Base-by-base conservation (phyloP, 1,284 basidiomycete species). In the Sporisorium exsertum region DNA sequence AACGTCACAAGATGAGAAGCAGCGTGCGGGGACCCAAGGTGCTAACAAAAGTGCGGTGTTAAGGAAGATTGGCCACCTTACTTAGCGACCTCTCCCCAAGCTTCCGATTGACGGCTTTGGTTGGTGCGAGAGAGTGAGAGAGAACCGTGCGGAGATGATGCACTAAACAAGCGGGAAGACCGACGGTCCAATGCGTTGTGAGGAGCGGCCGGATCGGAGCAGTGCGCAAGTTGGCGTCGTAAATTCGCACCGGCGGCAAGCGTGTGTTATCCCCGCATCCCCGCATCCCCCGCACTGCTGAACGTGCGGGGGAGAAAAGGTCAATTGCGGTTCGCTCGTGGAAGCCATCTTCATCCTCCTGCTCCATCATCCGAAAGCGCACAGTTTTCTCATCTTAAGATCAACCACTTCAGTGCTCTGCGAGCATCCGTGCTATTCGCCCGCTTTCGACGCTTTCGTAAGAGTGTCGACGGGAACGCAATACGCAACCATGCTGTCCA, bases 231-330 rank as follows among this genome's bases (percentile, higher is more conserved):
- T n/a, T 5, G 5, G 35, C 51, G 4, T 43, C 65, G 65, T 68
- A 68, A 68, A 53, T 61, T 26, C 65, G 64, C 64, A 67, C 35
- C 26, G 10, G 53, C 54, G 52, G 32, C 47, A 27, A 22, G 8
- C 27, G 16, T n/a, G 47, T 9, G 15, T 53, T 66, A 66, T 45
- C 53, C 47, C 64, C n/a, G n/a, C n/a, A n/a, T n/a, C n/a, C n/a
- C n/a, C n/a, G n/a, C n/a, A n/a, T n/a, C n/a, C n/a, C n/a, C n/a
- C 64, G 64, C 64, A 67, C 52, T n/a, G 8, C 12, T 29, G 26
- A 26, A 5, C 15, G 22, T 47, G 46, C 12, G 6, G 46, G 8
- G 47, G 47, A 29, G 7, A 29, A n/a, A 29, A 27, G 24, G 45
- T 15, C 15, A 32, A 32, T 32, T 13, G 27, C 15, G 15, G 7